These are phyloP conservation scores for Liriodendron chinense DNA, from an alignment of 164 flowering plant species.

Conservation along the genomic window DNA sequence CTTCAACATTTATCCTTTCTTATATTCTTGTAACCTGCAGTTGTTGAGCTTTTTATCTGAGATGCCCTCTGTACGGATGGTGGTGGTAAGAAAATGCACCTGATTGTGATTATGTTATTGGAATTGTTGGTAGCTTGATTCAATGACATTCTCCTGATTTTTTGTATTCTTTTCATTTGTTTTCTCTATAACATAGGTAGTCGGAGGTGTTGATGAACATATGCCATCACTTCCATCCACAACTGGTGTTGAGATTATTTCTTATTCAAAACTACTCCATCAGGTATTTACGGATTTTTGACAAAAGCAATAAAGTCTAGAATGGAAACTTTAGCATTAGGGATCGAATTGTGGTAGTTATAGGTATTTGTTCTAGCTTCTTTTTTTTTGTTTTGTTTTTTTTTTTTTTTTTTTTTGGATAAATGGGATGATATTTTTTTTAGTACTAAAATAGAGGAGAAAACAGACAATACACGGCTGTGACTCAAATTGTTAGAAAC, in stretches of 20 bases:
- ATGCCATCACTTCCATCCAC: conserved; percentile 71
- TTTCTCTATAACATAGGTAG: conserved; percentile 42
- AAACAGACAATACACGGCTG: no score
- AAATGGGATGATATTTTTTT: background rate
- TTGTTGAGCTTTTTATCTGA: conserved; percentile 76
- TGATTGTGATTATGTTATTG: conserved; percentile 8
- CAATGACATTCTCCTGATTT: background rate
- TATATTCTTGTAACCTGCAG: conserved; percentile 39
- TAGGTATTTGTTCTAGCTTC: background rate
- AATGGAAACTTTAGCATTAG: background rate
- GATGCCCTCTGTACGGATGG: conserved; percentile 65
- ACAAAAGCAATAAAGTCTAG: background rate
- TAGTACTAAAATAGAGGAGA: background rate
- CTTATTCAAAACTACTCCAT: conserved; percentile 60
- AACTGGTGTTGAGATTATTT: conserved; percentile 57
- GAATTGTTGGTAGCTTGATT: background rate
- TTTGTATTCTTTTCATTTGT: background rate
- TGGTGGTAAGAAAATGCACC: conserved; percentile 59
- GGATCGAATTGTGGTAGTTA: background rate
- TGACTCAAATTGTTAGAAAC: no score
- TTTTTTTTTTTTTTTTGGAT: background rate
- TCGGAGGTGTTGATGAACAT: conserved; percentile 75
- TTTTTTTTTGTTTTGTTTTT: background rate
- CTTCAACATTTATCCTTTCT: background rate
- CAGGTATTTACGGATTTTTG: conserved; percentile 44